Conservation (phyloP, 2,329 filamentous ascomycete genomes). For the Talaromyces marneffei region DNA sequence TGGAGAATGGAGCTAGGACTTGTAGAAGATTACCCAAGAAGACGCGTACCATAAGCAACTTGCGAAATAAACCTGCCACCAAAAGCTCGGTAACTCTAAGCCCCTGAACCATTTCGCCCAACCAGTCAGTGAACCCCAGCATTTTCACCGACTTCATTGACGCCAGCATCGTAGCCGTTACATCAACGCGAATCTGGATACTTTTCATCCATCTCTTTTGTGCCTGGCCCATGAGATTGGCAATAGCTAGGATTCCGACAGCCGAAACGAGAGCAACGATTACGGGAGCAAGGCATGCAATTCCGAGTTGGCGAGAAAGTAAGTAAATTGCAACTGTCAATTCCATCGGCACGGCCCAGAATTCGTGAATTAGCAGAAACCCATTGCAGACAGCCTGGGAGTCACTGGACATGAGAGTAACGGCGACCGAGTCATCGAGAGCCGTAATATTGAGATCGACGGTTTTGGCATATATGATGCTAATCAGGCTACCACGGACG, state of each 20-base stretch:
- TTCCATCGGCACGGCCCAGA: constrained; percentile 42
- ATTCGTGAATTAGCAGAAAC: constrained; percentile 39
- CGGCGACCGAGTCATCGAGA: constrained; percentile 32
- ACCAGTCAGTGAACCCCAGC: constrained; percentile 40
- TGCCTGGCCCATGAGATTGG: constrained; percentile 7
- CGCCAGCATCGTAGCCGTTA: constrained; percentile 43
- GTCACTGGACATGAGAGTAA: constrained; percentile 44
- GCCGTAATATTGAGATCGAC: constrained; percentile 28
- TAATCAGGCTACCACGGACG: constrained; percentile 40
- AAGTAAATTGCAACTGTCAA: constrained; percentile 43
- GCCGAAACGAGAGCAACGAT: constrained; percentile 26
- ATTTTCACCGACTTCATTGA: constrained; percentile 52
- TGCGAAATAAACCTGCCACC: constrained; percentile 38
- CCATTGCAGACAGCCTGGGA: constrained; percentile 40
- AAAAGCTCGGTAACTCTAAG: constrained; percentile 38
- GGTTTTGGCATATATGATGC: constrained; percentile 46
- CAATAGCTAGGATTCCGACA: constrained; percentile 7
- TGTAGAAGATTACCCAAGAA: constrained; percentile 25
- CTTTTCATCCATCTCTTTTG: constrained; percentile 13
- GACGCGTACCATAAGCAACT: constrained; percentile 36
- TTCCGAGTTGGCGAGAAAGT: constrained; percentile 36
- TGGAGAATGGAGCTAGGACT: constrained; percentile 33
- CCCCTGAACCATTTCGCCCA: constrained; percentile 34
- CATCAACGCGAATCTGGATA: constrained; percentile 11
- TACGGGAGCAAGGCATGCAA: constrained; percentile 40